These are phyloP conservation scores for Fusarium luffae DNA, from an alignment of 2,329 filamentous ascomycete species.

Conservation along the genomic window DNA sequence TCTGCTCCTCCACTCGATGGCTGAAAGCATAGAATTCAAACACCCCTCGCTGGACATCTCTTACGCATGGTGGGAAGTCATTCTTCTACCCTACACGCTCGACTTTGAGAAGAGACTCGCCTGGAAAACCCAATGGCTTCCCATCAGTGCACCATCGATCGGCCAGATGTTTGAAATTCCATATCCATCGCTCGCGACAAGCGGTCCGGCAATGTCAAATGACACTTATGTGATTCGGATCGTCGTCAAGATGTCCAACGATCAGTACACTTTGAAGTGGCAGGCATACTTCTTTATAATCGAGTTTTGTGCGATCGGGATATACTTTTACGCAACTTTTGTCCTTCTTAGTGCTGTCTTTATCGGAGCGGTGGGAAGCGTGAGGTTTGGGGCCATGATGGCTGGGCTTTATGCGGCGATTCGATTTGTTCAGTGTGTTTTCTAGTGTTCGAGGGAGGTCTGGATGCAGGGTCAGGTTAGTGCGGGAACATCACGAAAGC, in stretches of 20 bases:
- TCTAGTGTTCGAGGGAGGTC: not conserved
- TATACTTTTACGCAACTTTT: not conserved
- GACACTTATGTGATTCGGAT: not conserved
- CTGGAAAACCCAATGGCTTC: too few species aligned
- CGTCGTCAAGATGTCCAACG: not conserved
- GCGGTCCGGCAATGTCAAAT: accelerated
- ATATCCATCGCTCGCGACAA: accelerated
- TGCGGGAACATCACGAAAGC: too few species aligned
- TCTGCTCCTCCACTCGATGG: not conserved
- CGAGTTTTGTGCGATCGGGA: not conserved
- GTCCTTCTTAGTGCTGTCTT: not conserved
- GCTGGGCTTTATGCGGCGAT: not conserved
- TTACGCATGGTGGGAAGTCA: not conserved
- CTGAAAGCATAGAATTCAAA: not conserved
- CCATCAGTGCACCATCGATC: too few species aligned
- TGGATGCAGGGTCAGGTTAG: too few species aligned
- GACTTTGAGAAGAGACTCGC: not conserved
- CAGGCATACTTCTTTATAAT: not conserved
- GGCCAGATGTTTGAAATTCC: not conserved
- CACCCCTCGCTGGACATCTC: not conserved
- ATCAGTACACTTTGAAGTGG: not conserved
- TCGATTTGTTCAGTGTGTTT: not conserved
- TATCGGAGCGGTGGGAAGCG: not conserved
- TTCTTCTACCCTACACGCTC: not conserved
- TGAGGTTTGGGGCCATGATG: not conserved